Conservation (phyloP, 176 grass and related monocot species). For the Hordeum marinum region DNA sequence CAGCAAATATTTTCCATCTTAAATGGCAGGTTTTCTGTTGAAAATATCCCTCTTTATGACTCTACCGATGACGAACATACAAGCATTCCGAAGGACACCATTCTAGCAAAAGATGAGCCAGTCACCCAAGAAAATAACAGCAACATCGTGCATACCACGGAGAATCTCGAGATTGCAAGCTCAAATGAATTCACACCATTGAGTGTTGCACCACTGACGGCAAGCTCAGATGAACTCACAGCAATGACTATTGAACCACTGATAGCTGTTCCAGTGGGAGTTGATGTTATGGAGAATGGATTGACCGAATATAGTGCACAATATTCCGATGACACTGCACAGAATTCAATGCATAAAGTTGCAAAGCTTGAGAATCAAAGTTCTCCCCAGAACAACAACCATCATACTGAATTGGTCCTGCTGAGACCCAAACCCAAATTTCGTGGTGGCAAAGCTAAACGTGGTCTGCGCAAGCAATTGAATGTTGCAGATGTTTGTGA, state of each 20-base stretch:
- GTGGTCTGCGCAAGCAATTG: conserved; percentile 46
- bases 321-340: conserved; percentile 15
- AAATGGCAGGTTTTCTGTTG: conserved; percentile 82
- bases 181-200: conserved; percentile 33
- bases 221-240: conserved; percentile 31
- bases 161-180: conserved; percentile 17
- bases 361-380: conserved; percentile 22
- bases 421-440: conserved; percentile 31
- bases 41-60: conserved; percentile 98
- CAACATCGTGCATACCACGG: conserved; percentile 10
- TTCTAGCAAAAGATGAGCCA: conserved; percentile 24
- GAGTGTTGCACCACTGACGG: conserved; percentile 25
- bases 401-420: conserved; percentile 28
- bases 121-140: conserved; percentile 16
- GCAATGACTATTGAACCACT: conserved; percentile 58
- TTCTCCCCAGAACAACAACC: conserved; percentile 29
- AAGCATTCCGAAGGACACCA: conserved; percentile 54
- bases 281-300: conserved; percentile 49
- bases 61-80: conserved; percentile 82
- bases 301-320: conserved; percentile 28
- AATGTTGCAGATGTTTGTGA: conserved; percentile 57
- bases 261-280: conserved; percentile 65
- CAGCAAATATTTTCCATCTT: conserved; percentile 23
- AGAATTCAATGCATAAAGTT: conserved; percentile 38
- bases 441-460: conserved; percentile 71